Conservation (phyloP, 257 asterid species). For the Datura wrightii region DNA sequence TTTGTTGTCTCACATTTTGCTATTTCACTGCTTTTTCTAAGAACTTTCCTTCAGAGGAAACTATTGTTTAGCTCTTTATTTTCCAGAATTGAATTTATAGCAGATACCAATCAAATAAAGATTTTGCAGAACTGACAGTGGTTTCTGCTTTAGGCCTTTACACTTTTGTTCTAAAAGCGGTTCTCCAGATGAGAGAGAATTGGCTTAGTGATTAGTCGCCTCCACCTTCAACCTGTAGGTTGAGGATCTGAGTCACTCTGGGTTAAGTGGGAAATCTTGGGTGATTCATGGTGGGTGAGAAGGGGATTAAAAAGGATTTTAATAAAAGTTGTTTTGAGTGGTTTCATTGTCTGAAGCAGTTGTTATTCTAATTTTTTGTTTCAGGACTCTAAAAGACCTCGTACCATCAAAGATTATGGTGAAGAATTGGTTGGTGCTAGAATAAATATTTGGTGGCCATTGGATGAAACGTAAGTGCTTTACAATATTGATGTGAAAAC, state of each 20-base stretch:
- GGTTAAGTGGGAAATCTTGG: background rate
- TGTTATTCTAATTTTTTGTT: background rate
- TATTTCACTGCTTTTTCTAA: background rate
- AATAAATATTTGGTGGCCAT: constrained; percentile 62
- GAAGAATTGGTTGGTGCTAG: constrained; percentile 54
- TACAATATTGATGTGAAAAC: background rate
- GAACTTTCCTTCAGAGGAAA: background rate
- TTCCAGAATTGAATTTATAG: background rate
- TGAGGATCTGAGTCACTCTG: background rate
- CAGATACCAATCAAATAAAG: background rate
- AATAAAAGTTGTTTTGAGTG: background rate
- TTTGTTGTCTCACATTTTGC: background rate
- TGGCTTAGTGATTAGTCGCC: background rate
- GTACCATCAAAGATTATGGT: constrained; percentile 38
- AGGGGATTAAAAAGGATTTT: background rate
- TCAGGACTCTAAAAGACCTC: constrained; percentile 41
- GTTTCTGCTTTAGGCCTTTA: background rate
- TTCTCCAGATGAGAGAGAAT: background rate
- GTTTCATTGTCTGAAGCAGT: background rate
- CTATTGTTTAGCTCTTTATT: background rate
- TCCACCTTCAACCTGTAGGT: background rate
- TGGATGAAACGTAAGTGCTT: constrained; percentile 49
- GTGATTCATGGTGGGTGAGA: background rate
- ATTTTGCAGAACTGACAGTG: background rate
- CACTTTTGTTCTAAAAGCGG: background rate